Percentiles rank a stretch among this genome's conserved stretches.
Evolutionary conservation across 176 grass and related monocot species (phyloP).

Genomic region (Avena atlantica): DNA sequence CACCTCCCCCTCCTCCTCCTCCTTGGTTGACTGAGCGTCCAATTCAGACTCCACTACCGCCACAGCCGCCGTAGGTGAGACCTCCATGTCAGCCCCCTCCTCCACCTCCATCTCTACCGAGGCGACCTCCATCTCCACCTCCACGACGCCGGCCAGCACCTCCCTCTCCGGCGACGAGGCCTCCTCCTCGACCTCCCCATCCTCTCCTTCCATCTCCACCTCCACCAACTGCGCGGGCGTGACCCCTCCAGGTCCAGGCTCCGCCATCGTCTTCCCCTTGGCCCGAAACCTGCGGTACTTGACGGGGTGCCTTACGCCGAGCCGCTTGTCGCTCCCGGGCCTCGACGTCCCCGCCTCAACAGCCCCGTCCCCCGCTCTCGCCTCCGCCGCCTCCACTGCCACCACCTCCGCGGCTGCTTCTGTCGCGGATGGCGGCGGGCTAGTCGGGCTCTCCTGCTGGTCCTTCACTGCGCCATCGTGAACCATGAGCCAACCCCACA

Average conservation of each 20-base stretch:
- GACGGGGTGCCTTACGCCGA: constrained; percentile 67
- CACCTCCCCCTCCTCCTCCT: constrained; percentile 41
- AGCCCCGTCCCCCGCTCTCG: not conserved
- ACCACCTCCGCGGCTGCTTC: constrained; percentile 37
- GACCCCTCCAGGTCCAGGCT: constrained; percentile 52
- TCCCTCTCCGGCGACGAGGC: constrained; percentile 22
- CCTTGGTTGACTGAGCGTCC: not conserved
- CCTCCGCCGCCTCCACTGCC: not conserved
- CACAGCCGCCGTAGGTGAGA: constrained; percentile 23
- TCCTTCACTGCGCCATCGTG: constrained; percentile 78
- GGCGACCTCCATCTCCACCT: constrained; percentile 4
- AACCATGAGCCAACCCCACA: constrained; percentile 57
- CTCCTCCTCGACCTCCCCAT: constrained; percentile 45
- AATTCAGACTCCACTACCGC: constrained; percentile 7
- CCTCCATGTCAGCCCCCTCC: constrained; percentile 28
- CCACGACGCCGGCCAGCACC: not conserved
- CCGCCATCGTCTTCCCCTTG: constrained; percentile 65
- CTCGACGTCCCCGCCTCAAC: constrained; percentile 10
- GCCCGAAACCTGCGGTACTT: constrained; percentile 63
- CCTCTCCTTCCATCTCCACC: constrained; percentile 9
- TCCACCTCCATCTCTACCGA: constrained; percentile 27
- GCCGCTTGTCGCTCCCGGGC: constrained; percentile 53
- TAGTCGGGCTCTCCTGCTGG: constrained; percentile 24
- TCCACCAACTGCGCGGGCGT: not conserved
- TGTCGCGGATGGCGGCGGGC: not conserved